These are phyloP conservation scores for Globisporangium emineosum DNA, from an alignment of 352 stramenopile species.

Conservation along the genomic window DNA sequence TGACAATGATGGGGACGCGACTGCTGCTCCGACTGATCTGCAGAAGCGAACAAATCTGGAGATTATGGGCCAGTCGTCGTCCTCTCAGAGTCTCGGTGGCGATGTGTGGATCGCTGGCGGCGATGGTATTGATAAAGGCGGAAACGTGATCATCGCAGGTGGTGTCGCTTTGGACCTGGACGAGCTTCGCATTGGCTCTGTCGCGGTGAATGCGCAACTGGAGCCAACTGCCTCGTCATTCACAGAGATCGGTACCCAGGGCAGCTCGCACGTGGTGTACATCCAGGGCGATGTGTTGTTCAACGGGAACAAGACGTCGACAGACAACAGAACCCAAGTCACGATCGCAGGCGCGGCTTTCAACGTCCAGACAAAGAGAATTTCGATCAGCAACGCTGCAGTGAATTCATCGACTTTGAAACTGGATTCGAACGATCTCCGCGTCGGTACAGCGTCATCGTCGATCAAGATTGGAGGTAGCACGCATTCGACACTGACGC, in stretches of 20 bases:
- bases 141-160: slow-evolving; percentile 44
- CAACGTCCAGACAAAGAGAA: slow-evolving; percentile 35
- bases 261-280: slow-evolving; percentile 43
- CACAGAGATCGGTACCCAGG: slow-evolving; percentile 62
- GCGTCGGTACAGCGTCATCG: slow-evolving; percentile 29
- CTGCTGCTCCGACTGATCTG: slow-evolving; percentile 11
- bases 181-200: slow-evolving; percentile 29
- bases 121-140: slow-evolving; percentile 38
- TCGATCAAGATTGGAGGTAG: slow-evolving; percentile 29
- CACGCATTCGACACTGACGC: slow-evolving; percentile 19
- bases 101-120: slow-evolving; percentile 55
- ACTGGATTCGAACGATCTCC: slow-evolving; percentile 42
- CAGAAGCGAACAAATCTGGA: slow-evolving; percentile 38
- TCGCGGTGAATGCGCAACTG: slow-evolving; percentile 59
- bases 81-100: slow-evolving; percentile 39
- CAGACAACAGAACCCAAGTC: slow-evolving; percentile 39
- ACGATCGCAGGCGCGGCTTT: slow-evolving; percentile 39
- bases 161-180: slow-evolving; percentile 30
- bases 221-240: slow-evolving; percentile 33
- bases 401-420: slow-evolving; percentile 31
- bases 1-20: slow-evolving; percentile 6
- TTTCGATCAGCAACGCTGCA: slow-evolving; percentile 47
- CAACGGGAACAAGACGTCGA: slow-evolving; percentile 35
- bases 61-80: slow-evolving; percentile 53
- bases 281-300: slow-evolving; percentile 55